Base-by-base conservation (phyloP, 805 yeast genomes). In the Candida yuanshanica region DNA sequence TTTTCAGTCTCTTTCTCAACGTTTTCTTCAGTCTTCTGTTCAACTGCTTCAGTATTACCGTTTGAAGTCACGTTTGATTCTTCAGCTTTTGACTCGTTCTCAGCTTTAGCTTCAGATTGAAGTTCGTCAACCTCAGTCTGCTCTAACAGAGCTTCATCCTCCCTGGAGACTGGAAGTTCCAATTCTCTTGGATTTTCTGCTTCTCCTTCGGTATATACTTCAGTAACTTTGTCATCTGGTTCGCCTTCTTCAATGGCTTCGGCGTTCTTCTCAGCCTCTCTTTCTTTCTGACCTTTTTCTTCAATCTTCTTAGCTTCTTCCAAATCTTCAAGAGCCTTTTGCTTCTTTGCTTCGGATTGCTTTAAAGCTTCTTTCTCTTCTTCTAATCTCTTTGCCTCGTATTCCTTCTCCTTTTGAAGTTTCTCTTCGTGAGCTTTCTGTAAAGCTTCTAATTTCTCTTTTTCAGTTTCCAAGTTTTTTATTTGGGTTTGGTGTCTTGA, bases 81-180 rank as follows among this genome's bases (percentile, higher is more conserved):
- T 21, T 37, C 29, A 13, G 24, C 5, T 12, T 27, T 16, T 20
- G 18, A 35, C 17, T 11, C 29, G n/a, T 23, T 22, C n/a, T 33
- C 38, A 27, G 41, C 44, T 21, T 31, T 41, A 14, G 33, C 37
- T 29, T 43, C 47, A 23, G 39, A 26, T 20, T 39, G 36, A 21
- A 46, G 11, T 21, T 44, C 50, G 25, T 45, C 54, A 27, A 26
- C 42, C 33, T 38, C 49, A 22, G 37, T 46, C 31, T 25, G 42
- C 9, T 27, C 46, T 20, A 43, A 20, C 32, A 37, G 43, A 25
- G 38, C 43, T 20, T 43, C 43, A 33, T 36, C 34, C 3, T 40
- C 40, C 31, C 37, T 38, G 35, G 34, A 21, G 20, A 39, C 46
- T 14, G 46, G 46, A 12, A 43, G 35, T n/a, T 39, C 38, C 35